These are phyloP conservation scores for Allantophomopsis cytisporea DNA, from an alignment of 2,329 filamentous ascomycete genomes.

Conservation along the genomic window DNA sequence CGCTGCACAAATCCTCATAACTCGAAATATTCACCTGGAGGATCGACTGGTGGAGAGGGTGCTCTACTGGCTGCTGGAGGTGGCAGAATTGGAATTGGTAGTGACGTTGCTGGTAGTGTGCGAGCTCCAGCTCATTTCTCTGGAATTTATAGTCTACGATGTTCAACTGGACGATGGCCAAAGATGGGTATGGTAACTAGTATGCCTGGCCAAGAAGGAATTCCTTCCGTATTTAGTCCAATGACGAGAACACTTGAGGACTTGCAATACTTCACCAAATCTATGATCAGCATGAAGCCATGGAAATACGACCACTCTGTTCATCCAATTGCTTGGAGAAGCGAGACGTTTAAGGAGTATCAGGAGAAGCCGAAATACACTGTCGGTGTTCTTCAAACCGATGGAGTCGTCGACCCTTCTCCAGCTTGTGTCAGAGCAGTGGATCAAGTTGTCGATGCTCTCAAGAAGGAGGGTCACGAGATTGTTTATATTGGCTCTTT, in stretches of 20 bases:
- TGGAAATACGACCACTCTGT: constrained; percentile 84
- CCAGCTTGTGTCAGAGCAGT: constrained; percentile 74
- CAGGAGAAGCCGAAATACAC: constrained; percentile 47
- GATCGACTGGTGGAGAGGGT: constrained; percentile 59
- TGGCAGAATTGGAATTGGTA: constrained; percentile 79
- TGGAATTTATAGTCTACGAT: constrained; percentile 76
- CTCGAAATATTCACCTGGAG: constrained; percentile 71
- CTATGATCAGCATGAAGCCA: constrained; percentile 66
- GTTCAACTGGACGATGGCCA: constrained; percentile 82
- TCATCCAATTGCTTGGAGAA: constrained; percentile 71
- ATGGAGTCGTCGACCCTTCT: constrained; percentile 73
- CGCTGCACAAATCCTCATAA: constrained; percentile 74
- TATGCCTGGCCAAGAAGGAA: constrained; percentile 86
- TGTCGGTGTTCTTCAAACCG: constrained; percentile 66
- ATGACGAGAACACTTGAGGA: constrained; percentile 83
- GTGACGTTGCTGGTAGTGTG: constrained; percentile 83
- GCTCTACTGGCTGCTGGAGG: constrained; percentile 69
- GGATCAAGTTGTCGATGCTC: constrained; percentile 53
- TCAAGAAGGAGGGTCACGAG: constrained; percentile 61
- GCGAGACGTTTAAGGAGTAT: constrained; percentile 43
- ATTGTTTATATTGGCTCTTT: constrained; percentile 35
- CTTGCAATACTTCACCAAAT: constrained; percentile 69
- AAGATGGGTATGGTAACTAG: constrained; percentile 73
- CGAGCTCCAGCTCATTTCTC: constrained; percentile 79
- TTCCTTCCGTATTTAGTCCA: constrained; percentile 79